These are phyloP conservation scores for Arxiozyma bovina DNA, from an alignment of 1,139 yeast species.

Conservation along the genomic window DNA sequence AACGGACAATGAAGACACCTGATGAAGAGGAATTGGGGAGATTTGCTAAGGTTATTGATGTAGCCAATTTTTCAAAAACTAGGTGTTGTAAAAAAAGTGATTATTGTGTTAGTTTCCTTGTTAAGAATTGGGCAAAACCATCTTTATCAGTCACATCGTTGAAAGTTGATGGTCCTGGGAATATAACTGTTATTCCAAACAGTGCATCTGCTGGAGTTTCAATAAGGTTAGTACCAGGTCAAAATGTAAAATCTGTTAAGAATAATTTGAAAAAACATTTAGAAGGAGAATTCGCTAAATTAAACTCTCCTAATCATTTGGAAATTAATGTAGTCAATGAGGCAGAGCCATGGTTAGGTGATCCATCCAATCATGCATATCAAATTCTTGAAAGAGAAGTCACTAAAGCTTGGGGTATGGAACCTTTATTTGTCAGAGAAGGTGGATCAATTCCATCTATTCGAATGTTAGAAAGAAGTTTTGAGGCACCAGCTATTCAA, in stretches of 20 bases:
- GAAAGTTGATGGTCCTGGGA: constrained; percentile 82
- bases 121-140: constrained; percentile 88
- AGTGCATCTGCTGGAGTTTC: constrained; percentile 69
- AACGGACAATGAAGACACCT: constrained; percentile 53
- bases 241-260: constrained; percentile 55
- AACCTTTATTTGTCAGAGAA: constrained; percentile 80
- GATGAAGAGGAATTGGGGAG: constrained; percentile 47
- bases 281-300: constrained; percentile 35
- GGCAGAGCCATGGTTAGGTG: constrained; percentile 96
- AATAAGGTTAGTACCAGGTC: constrained; percentile 83
- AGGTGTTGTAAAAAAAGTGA: constrained; percentile 2
- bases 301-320: constrained; percentile 54
- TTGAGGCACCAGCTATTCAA: constrained; percentile 86
- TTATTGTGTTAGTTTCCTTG: constrained; percentile 40
- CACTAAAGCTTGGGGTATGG: constrained; percentile 51
- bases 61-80: constrained; percentile 38
- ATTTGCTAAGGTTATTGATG: constrained; percentile 42
- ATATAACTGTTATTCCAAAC: constrained; percentile 83
- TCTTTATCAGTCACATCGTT: constrained; percentile 84
- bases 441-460: constrained; percentile 96
- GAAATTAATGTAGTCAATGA: constrained; percentile 59
- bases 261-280: constrained; percentile 41
- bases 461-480: constrained; percentile 70
- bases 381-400: constrained; percentile 54
- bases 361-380: constrained; percentile 67